Percentiles rank a stretch among this genome's conserved stretches.
These are phyloP conservation scores for Sporothrix protearum DNA, from an alignment of 2,329 filamentous ascomycete species.

Conservation along the genomic window DNA sequence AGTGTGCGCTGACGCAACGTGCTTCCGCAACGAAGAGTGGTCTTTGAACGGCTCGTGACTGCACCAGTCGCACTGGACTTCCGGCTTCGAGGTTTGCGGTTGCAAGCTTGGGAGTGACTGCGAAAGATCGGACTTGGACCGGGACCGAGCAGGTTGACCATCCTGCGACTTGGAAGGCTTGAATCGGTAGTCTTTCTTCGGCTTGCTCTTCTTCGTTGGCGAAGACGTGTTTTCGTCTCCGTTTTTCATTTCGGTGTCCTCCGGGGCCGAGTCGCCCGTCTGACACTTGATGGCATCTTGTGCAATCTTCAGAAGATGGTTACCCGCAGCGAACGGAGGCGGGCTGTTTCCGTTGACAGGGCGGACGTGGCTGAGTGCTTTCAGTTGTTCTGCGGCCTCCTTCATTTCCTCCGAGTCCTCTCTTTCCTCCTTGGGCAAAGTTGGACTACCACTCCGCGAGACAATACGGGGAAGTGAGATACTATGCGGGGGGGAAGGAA, in stretches of 20 bases:
- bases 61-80: conserved; percentile 59
- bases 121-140: conserved; percentile 17
- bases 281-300: conserved; percentile 27
- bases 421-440: conserved; percentile 45
- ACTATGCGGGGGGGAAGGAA: background rate
- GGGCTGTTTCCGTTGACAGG: conserved; percentile 43
- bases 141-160: conserved; percentile 17
- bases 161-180: conserved; percentile 24
- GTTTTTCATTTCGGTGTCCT: conserved; percentile 21
- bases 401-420: conserved; percentile 68
- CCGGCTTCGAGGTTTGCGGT: conserved; percentile 49
- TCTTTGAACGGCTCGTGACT: conserved; percentile 65
- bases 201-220: conserved; percentile 17
- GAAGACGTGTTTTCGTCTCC: background rate
- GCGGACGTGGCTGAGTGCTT: conserved; percentile 61
- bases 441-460: conserved; percentile 28
- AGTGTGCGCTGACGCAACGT: conserved; percentile 65
- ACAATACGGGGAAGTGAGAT: conserved; percentile 22
- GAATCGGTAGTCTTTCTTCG: conserved; percentile 23
- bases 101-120: conserved; percentile 21
- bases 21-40: conserved; percentile 62
- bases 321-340: conserved; percentile 34
- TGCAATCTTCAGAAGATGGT: conserved; percentile 25
- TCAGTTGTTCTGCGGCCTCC: conserved; percentile 63
- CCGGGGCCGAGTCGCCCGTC: conserved; percentile 9